A percentile compares a stretch with the other conserved stretches of the same genome.
Conservation (phyloP, 805 yeast genomes). For the Candida pini region DNA sequence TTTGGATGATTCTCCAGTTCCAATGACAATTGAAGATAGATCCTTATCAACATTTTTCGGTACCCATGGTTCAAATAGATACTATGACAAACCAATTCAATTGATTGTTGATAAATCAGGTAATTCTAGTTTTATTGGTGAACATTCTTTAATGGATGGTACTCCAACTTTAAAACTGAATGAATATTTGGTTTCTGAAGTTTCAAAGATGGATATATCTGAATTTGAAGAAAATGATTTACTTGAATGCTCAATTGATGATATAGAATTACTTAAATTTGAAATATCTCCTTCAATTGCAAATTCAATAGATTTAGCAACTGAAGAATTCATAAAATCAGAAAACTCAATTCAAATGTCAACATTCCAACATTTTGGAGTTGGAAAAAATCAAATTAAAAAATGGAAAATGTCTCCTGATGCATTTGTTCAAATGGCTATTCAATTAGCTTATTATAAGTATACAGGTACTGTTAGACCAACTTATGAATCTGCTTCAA, state of each 20-base stretch:
- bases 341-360: conserved; percentile 62
- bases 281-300: conserved; percentile 51
- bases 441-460: conserved; percentile 88
- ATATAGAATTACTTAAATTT: conserved; percentile 42
- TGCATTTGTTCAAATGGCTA: conserved; percentile 83
- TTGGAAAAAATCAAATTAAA: conserved; percentile 84
- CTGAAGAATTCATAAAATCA: conserved; percentile 48
- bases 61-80: conserved; percentile 86
- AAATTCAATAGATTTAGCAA: conserved; percentile 50
- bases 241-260: not conserved
- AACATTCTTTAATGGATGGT: conserved; percentile 98
- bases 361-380: conserved; percentile 75
- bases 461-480: conserved; percentile 76
- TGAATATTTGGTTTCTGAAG: conserved; percentile 59
- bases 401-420: conserved; percentile 86
- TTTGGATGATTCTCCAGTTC: conserved; percentile 66
- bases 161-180: conserved; percentile 89
- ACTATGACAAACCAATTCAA: conserved; percentile 87
- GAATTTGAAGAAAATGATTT: conserved; percentile 15
- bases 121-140: conserved; percentile 88
- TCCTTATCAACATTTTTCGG: conserved; percentile 92
- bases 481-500: conserved; percentile 94
- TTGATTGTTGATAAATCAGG: conserved; percentile 78
- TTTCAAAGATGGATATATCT: conserved; percentile 33
- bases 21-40: conserved; percentile 76